Evolutionary conservation across 257 asterid genomes (phyloP).

Genomic region (Solanum bulbocastanum): DNA sequence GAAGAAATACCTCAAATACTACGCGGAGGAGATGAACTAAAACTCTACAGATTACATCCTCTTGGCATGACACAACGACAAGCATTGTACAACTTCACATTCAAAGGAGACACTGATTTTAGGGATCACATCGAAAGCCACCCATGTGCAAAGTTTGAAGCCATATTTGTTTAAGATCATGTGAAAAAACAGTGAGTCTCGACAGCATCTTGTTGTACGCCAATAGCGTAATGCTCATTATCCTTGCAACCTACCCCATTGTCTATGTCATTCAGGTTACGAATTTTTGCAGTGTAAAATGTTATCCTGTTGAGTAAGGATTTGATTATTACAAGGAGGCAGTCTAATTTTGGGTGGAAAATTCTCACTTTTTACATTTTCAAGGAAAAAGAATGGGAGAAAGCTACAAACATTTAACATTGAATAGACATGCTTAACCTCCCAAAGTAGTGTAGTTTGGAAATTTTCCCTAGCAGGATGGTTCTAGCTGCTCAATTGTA

Average conservation of each 20-base stretch:
- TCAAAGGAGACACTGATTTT: conserved; percentile 47
- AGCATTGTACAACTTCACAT: conserved; percentile 64
- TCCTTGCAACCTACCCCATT: background rate
- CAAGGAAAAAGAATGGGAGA: background rate
- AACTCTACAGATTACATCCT: conserved; percentile 63
- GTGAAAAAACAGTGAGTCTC: background rate
- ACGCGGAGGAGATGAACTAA: conserved; percentile 60
- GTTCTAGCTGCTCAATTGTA: background rate
- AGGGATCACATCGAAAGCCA: conserved; percentile 51
- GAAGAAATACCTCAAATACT: conserved; percentile 67
- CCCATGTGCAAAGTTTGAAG: conserved; percentile 84
- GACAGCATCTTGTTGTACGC: background rate
- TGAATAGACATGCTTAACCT: background rate
- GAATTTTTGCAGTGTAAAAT: background rate
- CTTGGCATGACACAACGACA: conserved; percentile 73
- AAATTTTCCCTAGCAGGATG: background rate
- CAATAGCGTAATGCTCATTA: background rate
- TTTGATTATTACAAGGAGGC: background rate
- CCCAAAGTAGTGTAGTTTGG: background rate
- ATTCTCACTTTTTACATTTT: background rate
- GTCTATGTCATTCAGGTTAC: background rate
- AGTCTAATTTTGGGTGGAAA: background rate
- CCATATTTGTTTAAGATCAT: conserved; percentile 40
- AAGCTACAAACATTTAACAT: background rate
- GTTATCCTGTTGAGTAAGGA: background rate